A percentile compares a stretch with the other conserved stretches of the same genome.
Conservation (phyloP, 1,284 basidiomycete genomes). For the Pyrrhoderma lamaoense region DNA sequence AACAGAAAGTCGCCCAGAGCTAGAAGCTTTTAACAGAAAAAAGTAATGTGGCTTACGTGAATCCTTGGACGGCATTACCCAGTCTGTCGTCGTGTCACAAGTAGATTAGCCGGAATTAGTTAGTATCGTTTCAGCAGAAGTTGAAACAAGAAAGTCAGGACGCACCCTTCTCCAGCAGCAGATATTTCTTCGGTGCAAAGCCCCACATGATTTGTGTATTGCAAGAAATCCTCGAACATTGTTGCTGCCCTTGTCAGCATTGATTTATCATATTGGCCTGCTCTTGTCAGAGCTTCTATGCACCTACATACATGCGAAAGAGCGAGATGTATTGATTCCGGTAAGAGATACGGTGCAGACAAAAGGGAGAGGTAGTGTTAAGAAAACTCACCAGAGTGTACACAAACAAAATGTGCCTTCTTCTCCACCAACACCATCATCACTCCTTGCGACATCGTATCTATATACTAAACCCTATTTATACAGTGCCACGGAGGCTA, state of each 20-base stretch:
- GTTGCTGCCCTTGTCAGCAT: conserved; percentile 63
- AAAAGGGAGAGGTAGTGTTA: too few relatives aligned
- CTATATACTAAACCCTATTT: conserved; percentile 63
- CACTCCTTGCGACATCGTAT: conserved; percentile 73
- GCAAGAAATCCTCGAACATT: conserved; percentile 81
- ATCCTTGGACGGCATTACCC: conserved; percentile 81
- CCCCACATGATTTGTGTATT: conserved; percentile 82
- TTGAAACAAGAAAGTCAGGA: conserved; percentile 6
- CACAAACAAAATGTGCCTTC: conserved; percentile 83
- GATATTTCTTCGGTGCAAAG: conserved; percentile 83
- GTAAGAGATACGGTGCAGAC: conserved; percentile 26
- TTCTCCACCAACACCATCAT: conserved; percentile 90
- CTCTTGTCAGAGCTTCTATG: conserved; percentile 80
- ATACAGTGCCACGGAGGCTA: not conserved
- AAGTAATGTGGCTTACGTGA: conserved; percentile 51
- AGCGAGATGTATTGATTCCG: not conserved
- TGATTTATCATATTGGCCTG: conserved; percentile 64
- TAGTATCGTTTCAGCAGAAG: too few relatives aligned
- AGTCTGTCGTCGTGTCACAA: conserved; percentile 35
- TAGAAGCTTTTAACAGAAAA: not conserved
- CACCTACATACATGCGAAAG: too few relatives aligned
- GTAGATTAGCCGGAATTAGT: too few relatives aligned
- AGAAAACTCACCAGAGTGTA: conserved; percentile 50
- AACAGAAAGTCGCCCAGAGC: not conserved
- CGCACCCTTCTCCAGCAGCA: conserved; percentile 68